Evolutionary conservation across 371 early-diverging fungal species (phyloP).

Genomic region (Mortierella sp.): DNA sequence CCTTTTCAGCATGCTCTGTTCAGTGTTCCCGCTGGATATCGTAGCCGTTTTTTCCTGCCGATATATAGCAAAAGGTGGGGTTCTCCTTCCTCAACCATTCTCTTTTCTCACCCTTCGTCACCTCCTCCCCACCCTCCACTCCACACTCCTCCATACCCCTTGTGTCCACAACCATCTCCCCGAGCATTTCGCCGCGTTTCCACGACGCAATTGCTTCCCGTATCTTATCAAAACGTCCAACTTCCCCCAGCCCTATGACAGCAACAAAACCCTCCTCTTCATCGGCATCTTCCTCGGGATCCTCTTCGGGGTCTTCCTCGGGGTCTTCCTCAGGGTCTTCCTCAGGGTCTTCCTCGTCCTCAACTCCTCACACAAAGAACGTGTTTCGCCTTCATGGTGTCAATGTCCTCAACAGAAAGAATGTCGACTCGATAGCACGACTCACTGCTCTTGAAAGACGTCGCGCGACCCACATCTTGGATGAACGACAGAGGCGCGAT

Average conservation of each 20-base stretch:
- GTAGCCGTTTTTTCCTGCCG: too few species aligned
- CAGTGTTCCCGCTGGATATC: too few species aligned
- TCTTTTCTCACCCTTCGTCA: neutral
- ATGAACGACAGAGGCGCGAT: conserved; percentile 51
- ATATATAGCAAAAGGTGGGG: too few species aligned
- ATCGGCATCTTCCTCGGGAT: neutral
- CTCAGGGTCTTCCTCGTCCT: neutral
- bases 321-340: neutral
- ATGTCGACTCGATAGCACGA: conserved; percentile 51
- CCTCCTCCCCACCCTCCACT: neutral
- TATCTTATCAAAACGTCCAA: too few species aligned
- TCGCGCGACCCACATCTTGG: conserved; percentile 47
- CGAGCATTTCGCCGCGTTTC: neutral
- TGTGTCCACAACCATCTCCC: neutral
- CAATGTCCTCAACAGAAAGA: conserved; percentile 50
- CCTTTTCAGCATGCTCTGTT: too few species aligned
- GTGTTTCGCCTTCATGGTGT: conserved; percentile 51
- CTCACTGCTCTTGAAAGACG: conserved; percentile 47
- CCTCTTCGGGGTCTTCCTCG: neutral
- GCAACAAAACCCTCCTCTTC: conserved; percentile 11
- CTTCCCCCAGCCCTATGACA: conserved; percentile 8
- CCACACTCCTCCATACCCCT: neutral
- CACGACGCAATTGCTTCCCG: neutral
- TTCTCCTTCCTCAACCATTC: neutral
- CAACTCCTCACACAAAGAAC: conserved; percentile 34